Conservation (phyloP, 1,284 basidiomycete genomes). For the Irpex lacteus region DNA sequence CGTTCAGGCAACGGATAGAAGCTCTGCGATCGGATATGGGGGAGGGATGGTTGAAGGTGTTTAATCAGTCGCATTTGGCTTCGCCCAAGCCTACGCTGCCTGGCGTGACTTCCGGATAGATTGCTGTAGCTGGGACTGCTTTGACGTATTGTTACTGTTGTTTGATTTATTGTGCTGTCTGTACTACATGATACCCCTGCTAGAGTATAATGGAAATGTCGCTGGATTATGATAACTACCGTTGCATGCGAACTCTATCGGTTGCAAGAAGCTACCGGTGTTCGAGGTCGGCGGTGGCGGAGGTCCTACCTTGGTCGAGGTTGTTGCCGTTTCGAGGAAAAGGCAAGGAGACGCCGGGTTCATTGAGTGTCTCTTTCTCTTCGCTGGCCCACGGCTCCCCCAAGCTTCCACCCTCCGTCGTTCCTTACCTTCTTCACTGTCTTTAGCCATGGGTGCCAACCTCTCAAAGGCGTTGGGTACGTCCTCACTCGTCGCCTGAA, state of each 20-base stretch:
- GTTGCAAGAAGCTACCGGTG: not conserved
- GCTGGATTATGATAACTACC: not conserved
- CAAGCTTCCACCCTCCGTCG: constrained; percentile 36
- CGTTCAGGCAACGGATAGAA: constrained; percentile 76
- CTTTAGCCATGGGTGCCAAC: constrained; percentile 67
- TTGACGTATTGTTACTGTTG: not conserved
- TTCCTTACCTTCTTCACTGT: constrained; percentile 42
- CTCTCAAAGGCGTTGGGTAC: constrained; percentile 72
- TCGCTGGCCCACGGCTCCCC: constrained; percentile 23
- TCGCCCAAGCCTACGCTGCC: constrained; percentile 19
- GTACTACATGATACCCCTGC: constrained; percentile 1
- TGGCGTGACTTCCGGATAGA: constrained; percentile 22
- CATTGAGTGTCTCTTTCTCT: constrained; percentile 23
- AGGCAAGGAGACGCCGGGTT: constrained; percentile 2
- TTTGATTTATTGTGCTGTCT: not conserved
- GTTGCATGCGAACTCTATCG: not conserved
- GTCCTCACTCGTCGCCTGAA: constrained; percentile 17
- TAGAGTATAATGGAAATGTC: constrained; percentile 5
- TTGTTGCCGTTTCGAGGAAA: constrained; percentile 9
- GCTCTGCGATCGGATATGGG: constrained; percentile 82
- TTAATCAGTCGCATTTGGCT: constrained; percentile 57
- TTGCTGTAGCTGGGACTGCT: not conserved
- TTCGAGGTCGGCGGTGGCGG: constrained; percentile 3
- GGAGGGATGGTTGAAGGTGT: constrained; percentile 83
- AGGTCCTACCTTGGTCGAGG: constrained; percentile 5